Evolutionary conservation across 768 basidiomycete genomes (phyloP).

Genomic region (Lactarius quietus): DNA sequence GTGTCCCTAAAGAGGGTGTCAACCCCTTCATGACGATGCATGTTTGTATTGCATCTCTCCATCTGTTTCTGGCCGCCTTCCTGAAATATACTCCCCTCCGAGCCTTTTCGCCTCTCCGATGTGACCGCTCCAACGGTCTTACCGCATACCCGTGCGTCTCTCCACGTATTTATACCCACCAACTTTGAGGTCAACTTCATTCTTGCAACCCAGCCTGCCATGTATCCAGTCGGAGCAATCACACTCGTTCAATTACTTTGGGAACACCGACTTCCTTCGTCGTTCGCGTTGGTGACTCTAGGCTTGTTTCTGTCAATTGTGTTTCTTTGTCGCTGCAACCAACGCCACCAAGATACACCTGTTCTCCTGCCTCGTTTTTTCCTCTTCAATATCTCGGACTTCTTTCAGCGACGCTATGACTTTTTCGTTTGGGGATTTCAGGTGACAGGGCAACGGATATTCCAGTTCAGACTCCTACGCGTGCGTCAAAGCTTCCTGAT

Average conservation of each 20-base stretch:
- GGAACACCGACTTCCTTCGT: slow-evolving; percentile 13
- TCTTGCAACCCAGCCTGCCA: slow-evolving; percentile 28
- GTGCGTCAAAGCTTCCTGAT: slow-evolving; percentile 40
- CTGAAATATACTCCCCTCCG: slow-evolving; percentile 1
- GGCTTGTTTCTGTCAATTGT: slow-evolving; percentile 17
- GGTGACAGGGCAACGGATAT: slow-evolving; percentile 59
- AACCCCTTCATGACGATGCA: background rate
- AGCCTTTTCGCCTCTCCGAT: background rate
- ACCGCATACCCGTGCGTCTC: background rate
- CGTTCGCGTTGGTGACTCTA: slow-evolving; percentile 30
- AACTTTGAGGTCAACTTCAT: background rate
- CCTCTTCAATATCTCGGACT: slow-evolving; percentile 57
- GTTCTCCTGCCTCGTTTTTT: slow-evolving; percentile 54
- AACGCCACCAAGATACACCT: slow-evolving; percentile 39
- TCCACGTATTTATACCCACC: slow-evolving; percentile 12
- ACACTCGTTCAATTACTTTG: slow-evolving; percentile 32
- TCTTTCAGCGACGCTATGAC: slow-evolving; percentile 67
- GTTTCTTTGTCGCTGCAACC: slow-evolving; percentile 9
- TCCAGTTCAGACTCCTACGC: slow-evolving; percentile 64
- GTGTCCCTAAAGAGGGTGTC: slow-evolving; percentile 2
- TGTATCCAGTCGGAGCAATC: slow-evolving; percentile 44
- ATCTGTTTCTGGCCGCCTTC: slow-evolving; percentile 14
- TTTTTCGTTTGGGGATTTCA: slow-evolving; percentile 72
- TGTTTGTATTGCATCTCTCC: slow-evolving; percentile 14
- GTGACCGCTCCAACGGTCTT: slow-evolving; percentile 1